Evolutionary conservation across 352 stramenopile species (phyloP).

Genomic region (Phytopythium delawarense): DNA sequence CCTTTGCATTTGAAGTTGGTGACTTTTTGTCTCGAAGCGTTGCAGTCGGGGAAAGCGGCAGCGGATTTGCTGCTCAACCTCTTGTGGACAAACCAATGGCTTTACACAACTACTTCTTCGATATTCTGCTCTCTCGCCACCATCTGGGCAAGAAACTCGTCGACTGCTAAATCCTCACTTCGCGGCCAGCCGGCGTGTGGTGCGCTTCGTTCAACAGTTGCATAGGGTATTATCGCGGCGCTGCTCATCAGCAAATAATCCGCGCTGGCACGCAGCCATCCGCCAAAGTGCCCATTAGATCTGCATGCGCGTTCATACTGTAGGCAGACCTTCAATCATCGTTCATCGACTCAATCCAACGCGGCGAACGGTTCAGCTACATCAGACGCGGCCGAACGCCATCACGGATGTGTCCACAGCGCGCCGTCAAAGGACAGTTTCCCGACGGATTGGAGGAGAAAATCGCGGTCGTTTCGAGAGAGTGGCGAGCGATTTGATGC

Average conservation of each 20-base stretch:
- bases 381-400: background rate
- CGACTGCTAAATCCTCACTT: background rate
- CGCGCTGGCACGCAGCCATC: background rate
- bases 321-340: too few species aligned
- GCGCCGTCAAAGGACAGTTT: background rate
- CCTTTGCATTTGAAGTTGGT: background rate
- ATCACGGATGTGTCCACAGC: background rate
- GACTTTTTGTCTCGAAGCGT: too few species aligned
- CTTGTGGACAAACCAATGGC: background rate
- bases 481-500: background rate
- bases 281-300: background rate
- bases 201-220: background rate
- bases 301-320: too few species aligned
- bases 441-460: too few species aligned
- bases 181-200: background rate
- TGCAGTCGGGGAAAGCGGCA: background rate
- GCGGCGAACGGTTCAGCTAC: background rate
- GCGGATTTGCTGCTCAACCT: background rate
- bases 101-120: background rate
- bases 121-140: background rate
- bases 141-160: background rate
- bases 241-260: background rate
- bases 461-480: too few species aligned
- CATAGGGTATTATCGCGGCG: background rate
- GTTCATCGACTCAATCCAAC: too few species aligned